These are phyloP conservation scores for Coniochaeta sp. DNA, from an alignment of 2,329 filamentous ascomycete species.

Conservation along the genomic window DNA sequence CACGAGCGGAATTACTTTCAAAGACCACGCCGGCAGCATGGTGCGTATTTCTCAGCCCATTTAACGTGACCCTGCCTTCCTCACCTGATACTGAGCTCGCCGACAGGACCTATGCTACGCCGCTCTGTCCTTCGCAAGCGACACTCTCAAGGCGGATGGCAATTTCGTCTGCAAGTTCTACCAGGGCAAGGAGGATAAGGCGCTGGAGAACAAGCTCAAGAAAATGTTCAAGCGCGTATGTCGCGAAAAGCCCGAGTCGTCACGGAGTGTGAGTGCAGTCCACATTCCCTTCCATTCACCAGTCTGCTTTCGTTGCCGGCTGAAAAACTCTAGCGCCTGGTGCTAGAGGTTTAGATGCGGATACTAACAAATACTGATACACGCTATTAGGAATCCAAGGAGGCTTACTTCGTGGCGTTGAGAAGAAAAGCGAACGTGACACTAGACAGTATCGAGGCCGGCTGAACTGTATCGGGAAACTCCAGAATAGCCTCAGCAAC, in stretches of 20 bases:
- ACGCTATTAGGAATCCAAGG: constrained; percentile 66
- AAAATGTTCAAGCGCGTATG: constrained; percentile 73
- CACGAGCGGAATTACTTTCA: constrained; percentile 79
- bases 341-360: not conserved
- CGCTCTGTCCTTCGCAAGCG: constrained; percentile 76
- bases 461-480: not conserved
- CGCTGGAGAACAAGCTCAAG: constrained; percentile 66
- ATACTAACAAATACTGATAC: not conserved
- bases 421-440: constrained; percentile 48
- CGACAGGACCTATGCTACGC: constrained; percentile 79
- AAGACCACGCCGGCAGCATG: constrained; percentile 92
- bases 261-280: constrained; percentile 61
- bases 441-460: constrained; percentile 12
- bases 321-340: not conserved
- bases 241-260: constrained; percentile 87
- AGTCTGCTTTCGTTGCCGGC: not conserved
- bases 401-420: constrained; percentile 79
- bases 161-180: constrained; percentile 98
- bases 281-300: not conserved
- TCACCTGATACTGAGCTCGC: not conserved
- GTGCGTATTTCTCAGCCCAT: constrained; percentile 44
- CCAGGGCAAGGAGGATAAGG: constrained; percentile 79
- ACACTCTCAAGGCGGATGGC: constrained; percentile 74
- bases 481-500: not conserved
- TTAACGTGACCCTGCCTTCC: not conserved